Evolutionary conservation across 2,329 filamentous ascomycete species (phyloP).

Genomic region (Apiospora kogelbergensis): DNA sequence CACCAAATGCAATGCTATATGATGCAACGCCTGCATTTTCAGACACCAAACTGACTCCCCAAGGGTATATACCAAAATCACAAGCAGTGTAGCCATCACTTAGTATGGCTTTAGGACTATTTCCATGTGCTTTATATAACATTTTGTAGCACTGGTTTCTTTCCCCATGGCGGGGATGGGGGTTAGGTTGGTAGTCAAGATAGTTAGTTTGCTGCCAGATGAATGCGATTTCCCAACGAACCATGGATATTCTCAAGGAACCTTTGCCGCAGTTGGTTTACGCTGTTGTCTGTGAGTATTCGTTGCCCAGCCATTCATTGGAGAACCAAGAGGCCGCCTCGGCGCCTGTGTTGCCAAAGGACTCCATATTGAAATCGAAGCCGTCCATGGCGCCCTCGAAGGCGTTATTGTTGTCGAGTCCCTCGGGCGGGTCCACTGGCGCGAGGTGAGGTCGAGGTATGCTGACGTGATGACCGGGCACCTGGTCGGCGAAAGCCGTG

Average conservation of each 20-base stretch:
- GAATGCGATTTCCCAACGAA: too few species aligned
- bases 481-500: conserved; percentile 22
- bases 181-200: not conserved
- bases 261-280: too few species aligned
- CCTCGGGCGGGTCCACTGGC: conserved; percentile 33
- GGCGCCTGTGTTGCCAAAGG: conserved; percentile 39
- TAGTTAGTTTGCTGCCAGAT: too few species aligned
- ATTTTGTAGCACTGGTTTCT: not conserved
- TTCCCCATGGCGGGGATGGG: not conserved
- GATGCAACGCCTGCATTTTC: not conserved
- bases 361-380: conserved; percentile 45
- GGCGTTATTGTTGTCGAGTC: conserved; percentile 48
- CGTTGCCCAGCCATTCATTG: conserved; percentile 14
- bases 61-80: not conserved
- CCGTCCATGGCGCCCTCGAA: conserved; percentile 50
- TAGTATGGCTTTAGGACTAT: not conserved
- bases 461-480: conserved; percentile 25
- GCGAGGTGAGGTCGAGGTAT: conserved; percentile 30
- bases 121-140: not conserved
- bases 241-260: too few species aligned
- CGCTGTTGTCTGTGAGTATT: conserved; percentile 2
- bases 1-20: not conserved
- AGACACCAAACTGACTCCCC: not conserved
- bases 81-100: not conserved
- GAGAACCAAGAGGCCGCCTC: conserved; percentile 33